Evolutionary conservation across 768 basidiomycete species (phyloP).

Genomic region (Dioszegia hungarica): DNA sequence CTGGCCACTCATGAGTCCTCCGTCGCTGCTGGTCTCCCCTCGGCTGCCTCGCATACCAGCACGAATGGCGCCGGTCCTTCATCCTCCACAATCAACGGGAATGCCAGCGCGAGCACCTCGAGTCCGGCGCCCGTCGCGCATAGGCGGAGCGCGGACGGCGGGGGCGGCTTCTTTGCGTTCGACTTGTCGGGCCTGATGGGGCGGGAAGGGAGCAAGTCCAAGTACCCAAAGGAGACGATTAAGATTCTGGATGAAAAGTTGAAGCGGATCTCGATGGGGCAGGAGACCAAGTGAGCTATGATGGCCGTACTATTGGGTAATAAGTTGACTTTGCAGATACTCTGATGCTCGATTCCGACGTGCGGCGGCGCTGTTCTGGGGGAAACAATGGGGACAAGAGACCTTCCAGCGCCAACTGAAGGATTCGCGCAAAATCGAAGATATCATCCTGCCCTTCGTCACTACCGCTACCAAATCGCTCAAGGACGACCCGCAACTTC

Average conservation of each 20-base stretch:
- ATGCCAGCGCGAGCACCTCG: background rate
- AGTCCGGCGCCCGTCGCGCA: background rate
- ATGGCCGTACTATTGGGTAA: background rate
- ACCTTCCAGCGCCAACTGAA: constrained; percentile 84
- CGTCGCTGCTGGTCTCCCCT: background rate
- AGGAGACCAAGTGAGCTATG: constrained; percentile 71
- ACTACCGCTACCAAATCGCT: constrained; percentile 80
- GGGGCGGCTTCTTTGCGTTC: constrained; percentile 23
- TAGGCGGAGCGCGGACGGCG: background rate
- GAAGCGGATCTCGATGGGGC: constrained; percentile 89
- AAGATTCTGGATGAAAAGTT: constrained; percentile 85
- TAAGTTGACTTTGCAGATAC: constrained; percentile 58
- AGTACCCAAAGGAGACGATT: constrained; percentile 88
- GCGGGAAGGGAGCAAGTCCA: constrained; percentile 52
- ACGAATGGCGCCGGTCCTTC: background rate
- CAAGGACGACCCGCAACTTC: constrained; percentile 79
- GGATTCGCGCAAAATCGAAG: constrained; percentile 94
- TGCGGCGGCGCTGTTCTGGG: constrained; percentile 85
- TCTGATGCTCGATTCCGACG: constrained; percentile 83
- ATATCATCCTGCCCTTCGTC: constrained; percentile 92
- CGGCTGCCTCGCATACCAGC: background rate
- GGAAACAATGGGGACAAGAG: constrained; percentile 74
- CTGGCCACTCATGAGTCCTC: background rate
- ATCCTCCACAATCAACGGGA: background rate
- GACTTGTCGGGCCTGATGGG: constrained; percentile 27